Evolutionary conservation across 331 rosid genomes (phyloP).

Genomic region (Quercus lobata): DNA sequence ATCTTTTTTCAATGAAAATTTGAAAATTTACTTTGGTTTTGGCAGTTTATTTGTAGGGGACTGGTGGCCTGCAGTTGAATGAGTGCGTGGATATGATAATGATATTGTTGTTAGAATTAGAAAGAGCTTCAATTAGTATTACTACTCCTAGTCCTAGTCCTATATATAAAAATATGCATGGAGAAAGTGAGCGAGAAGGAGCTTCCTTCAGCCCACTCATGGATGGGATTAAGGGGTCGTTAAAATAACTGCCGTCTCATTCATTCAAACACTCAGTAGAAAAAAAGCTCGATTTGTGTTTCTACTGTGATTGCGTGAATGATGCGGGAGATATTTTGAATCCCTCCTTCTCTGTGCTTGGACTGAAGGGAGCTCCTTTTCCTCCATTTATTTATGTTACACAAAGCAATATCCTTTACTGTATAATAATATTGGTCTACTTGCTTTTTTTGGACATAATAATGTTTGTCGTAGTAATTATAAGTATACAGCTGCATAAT

Average conservation of each 20-base stretch:
- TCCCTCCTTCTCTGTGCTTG: conserved; percentile 83
- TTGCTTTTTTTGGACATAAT: background rate
- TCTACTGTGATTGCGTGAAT: conserved; percentile 68
- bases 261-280: conserved; percentile 48
- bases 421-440: background rate
- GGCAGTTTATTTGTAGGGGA: background rate
- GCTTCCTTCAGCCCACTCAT: conserved; percentile 91
- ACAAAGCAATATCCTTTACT: no score
- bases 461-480: no score
- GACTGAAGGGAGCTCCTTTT: conserved; percentile 99
- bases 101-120: no score
- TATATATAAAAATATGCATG: background rate
- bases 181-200: conserved; percentile 40
- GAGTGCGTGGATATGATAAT: background rate
- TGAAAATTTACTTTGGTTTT: background rate
- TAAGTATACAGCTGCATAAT: no score
- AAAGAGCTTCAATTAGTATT: no score
- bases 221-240: conserved; percentile 50
- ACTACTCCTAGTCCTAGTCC: no score
- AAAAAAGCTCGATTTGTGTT: background rate
- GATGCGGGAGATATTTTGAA: conserved; percentile 67
- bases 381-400: conserved; percentile 13
- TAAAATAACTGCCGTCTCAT: conserved; percentile 80
- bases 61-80: background rate
- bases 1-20: background rate